A percentile compares a stretch with the other conserved stretches of the same genome.
Evolutionary conservation across 2,329 filamentous ascomycete genomes (phyloP).

Genomic region (Hyphodiscus sp.): DNA sequence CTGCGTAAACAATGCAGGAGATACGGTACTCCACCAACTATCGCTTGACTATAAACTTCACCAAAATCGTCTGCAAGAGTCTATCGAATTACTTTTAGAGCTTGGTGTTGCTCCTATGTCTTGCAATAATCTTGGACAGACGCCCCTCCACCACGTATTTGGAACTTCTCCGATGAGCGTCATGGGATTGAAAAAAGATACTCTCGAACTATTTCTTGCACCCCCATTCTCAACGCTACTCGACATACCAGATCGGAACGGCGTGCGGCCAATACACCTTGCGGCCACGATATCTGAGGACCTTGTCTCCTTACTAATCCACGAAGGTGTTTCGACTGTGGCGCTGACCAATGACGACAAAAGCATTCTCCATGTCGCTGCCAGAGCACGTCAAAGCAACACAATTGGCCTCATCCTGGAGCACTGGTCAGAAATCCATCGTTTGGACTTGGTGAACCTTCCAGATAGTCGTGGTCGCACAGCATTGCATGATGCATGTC

Average conservation of each 20-base stretch:
- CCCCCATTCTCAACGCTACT: background rate
- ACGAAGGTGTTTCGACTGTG: constrained; percentile 6
- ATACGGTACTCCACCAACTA: constrained; percentile 6
- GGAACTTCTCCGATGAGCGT: background rate
- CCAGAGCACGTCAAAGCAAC: constrained; percentile 8
- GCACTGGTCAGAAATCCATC: background rate
- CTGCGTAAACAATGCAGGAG: constrained; percentile 2
- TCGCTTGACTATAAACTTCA: background rate
- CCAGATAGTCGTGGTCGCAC: constrained; percentile 4
- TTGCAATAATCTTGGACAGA: constrained; percentile 1
- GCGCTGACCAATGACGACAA: constrained; percentile 2
- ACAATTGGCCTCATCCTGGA: constrained; percentile 26
- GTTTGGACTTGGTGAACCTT: background rate
- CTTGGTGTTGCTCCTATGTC: background rate
- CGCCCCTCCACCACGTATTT: background rate
- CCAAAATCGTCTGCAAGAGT: background rate
- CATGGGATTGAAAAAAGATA: background rate
- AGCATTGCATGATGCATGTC: constrained; percentile 11
- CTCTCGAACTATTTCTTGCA: background rate
- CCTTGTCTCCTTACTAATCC: constrained; percentile 2
- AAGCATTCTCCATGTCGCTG: constrained; percentile 12
- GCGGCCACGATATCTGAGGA: constrained; percentile 6
- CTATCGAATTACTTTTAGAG: background rate
- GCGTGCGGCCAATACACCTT: constrained; percentile 10
- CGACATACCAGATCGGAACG: constrained; percentile 4